Percentiles rank a stretch among this genome's conserved stretches.
Evolutionary conservation across 768 basidiomycete genomes (phyloP).

Genomic region (Kwoniella dejecticola): DNA sequence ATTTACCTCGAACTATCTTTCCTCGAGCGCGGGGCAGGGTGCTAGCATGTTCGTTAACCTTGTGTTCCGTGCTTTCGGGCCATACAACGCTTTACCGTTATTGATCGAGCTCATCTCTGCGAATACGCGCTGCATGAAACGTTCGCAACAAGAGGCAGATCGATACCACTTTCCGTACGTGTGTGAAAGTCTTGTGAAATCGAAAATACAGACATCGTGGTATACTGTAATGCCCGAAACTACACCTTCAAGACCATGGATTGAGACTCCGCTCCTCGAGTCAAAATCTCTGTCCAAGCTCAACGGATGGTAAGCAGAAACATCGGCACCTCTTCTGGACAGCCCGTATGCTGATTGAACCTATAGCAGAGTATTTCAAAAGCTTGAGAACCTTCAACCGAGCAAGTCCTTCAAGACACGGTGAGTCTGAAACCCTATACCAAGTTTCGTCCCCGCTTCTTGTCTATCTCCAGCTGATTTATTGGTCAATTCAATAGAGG

Average conservation of each 20-base stretch:
- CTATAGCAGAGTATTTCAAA: constrained; percentile 34
- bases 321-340: no score
- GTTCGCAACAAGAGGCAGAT: no score
- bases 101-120: no score
- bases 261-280: constrained; percentile 36
- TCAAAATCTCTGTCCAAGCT: constrained; percentile 27
- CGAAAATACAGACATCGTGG: no score
- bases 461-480: not conserved
- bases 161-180: no score
- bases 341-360: not conserved
- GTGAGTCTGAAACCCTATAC: constrained; percentile 12
- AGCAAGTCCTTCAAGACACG: constrained; percentile 47
- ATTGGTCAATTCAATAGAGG: constrained; percentile 12
- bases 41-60: no score
- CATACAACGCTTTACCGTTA: no score
- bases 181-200: no score
- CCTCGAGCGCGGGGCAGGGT: no score
- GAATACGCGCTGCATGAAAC: no score
- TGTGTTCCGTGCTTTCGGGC: no score
- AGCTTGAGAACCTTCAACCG: constrained; percentile 45
- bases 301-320: constrained; percentile 38
- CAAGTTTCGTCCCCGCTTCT: not conserved
- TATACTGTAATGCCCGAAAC: constrained; percentile 12
- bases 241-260: constrained; percentile 26
- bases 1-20: no score